Evolutionary conservation across 2,329 filamentous ascomycete genomes (phyloP).

Genomic region (Neopestalotiopsis rosae): DNA sequence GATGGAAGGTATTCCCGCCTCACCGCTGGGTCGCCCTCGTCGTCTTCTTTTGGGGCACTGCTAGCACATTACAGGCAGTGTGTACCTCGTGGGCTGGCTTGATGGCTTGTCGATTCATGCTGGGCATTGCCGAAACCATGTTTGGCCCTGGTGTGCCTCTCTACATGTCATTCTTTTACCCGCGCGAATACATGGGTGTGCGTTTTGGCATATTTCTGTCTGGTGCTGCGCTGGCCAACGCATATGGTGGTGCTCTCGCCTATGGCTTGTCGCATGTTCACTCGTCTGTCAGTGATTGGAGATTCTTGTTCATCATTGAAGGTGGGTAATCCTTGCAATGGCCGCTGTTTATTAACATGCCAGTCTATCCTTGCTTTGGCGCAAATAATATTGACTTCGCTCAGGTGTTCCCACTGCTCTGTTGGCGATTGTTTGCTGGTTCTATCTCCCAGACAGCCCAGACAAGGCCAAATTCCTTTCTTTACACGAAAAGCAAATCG

Average conservation of each 20-base stretch:
- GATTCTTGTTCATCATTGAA: slow-evolving; percentile 53
- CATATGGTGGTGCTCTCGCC: slow-evolving; percentile 43
- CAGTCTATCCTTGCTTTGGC: not conserved
- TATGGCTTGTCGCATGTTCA: slow-evolving; percentile 41
- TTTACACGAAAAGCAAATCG: not conserved
- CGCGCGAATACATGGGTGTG: slow-evolving; percentile 60
- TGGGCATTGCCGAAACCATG: slow-evolving; percentile 47
- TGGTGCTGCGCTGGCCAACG: slow-evolving; percentile 42
- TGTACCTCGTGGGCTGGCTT: slow-evolving; percentile 43
- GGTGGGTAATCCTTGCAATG: slow-evolving; percentile 20
- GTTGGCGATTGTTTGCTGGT: not conserved
- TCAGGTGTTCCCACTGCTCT: not conserved
- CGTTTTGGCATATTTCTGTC: slow-evolving; percentile 60
- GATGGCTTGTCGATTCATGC: slow-evolving; percentile 46
- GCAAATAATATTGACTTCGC: not conserved
- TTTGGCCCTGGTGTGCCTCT: slow-evolving; percentile 41
- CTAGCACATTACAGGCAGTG: slow-evolving; percentile 48
- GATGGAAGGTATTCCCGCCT: slow-evolving; percentile 28
- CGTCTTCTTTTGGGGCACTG: slow-evolving; percentile 47
- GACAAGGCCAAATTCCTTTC: not conserved
- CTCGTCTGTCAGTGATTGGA: slow-evolving; percentile 36
- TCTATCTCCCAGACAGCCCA: not conserved
- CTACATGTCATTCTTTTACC: slow-evolving; percentile 62
- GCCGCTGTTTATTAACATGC: not conserved
- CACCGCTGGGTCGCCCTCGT: slow-evolving; percentile 47